Base-by-base conservation (phyloP, 306 rosid genomes). In the Rosa persica region DNA sequence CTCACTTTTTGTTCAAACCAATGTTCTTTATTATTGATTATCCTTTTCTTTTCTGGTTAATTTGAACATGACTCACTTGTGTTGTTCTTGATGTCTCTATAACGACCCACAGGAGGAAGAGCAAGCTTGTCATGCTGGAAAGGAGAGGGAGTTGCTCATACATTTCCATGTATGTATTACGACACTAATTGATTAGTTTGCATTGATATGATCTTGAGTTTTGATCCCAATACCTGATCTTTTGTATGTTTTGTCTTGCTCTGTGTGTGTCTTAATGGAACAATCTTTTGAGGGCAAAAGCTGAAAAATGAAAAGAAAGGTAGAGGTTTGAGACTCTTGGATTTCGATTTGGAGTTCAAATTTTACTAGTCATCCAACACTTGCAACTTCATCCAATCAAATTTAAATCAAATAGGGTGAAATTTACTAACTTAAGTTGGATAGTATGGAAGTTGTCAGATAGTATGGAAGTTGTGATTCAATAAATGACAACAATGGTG, bases 261-360 rank as follows among this genome's bases (percentile, higher is more conserved):
- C 54, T n/a, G n/a, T n/a, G n/a, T 73, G 77, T n/a, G 54, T 78
- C 66, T 61, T 22, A 61, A 52, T 90, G 97, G 97, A 90, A 81
- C 77, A 49, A 81, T 57, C 72, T n/a, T 1, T 43, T 70, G 70
- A 90, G 72, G 78, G 76, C 71, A n/a, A 61, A 83, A 40, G 83
- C 78, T 55, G 42, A 90, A 82, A 83, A 57, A 51, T 70, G 96
- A 91, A 85, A 92, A 48, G 78, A 92, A 90, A 86, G 89, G 97
- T 81, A 47, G 16, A 34, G 64, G 38, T 55, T 75, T 86, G 76
- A 49, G 42, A 42, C 66, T 82, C 70, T 82, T 48, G 81, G 34
- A 64, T 72, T 38, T 13, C 38, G 11, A 39, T 34, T 74, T 30
- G 27, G 70, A 73, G 30, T 74, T 67, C 52, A 20, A 2, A 43